Base-by-base conservation (phyloP, 2,329 filamentous ascomycete genomes). In the Aureobasidium sp. region DNA sequence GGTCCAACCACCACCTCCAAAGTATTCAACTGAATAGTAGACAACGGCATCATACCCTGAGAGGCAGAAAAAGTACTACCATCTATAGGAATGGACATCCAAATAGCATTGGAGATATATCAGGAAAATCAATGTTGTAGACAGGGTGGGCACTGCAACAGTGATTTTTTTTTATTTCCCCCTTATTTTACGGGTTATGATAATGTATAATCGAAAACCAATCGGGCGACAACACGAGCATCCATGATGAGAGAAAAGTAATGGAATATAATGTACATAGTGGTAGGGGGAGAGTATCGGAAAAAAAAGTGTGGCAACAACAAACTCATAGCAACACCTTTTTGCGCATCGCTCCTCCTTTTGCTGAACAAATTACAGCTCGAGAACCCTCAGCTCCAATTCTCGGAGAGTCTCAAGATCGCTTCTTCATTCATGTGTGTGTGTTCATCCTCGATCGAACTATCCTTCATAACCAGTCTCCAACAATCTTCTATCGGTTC, bases 401-500 rank as follows among this genome's bases (percentile, higher is more conserved):
- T 35, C 21, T n/a, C 21, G 31, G 45, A 49, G 27, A 33, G 27
- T 17, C 21, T 45, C 42, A 23, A 45, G 23, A 15, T 27, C 21
- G n/a, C n/a, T 49, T 33, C 27, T 33, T 31, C n/a, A 6, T 49
- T 49, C 29, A 9, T 37, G 47, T 50, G 21, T 37, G 7, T 37
- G 47, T 50, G 21, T 37, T 50, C 47, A 17, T 50, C 47, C 31
- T 50, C 19, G 31, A 37, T 50, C 47, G 29, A 17, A 15, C 10
- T 19, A 46, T 50, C 19, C 31, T 53, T 27, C 49, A 19, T 19
- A 19, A 25, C 29, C 21, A 11, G 17, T 19, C 21, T 25, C 7
- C 21, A 11, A 23, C 19, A 4, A 19, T 33, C 23, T 29, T 62
- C 45, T 57, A 65, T 57, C 64, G 51, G n/a, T n/a, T n/a, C 63